Percentiles rank a stretch among this genome's conserved stretches.
Conservation (phyloP, 2,329 filamentous ascomycete species). For the Knoxdaviesia capensis region DNA sequence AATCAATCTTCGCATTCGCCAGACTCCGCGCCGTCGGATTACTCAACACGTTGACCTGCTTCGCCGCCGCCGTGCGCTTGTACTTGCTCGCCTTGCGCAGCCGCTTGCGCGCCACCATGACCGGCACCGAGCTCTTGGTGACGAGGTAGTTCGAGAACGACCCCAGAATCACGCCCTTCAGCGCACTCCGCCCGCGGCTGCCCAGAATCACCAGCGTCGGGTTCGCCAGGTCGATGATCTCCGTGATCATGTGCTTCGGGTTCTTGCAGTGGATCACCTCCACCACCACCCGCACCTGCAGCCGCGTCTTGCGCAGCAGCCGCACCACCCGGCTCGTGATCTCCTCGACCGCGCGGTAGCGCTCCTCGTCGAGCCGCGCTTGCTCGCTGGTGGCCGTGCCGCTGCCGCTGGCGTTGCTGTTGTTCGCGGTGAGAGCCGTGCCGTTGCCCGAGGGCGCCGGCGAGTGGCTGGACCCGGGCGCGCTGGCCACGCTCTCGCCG, state of each 20-base stretch:
- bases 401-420: conserved; percentile 1
- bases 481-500: conserved; percentile 2
- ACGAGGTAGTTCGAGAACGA: conserved; percentile 97
- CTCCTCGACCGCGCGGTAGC: conserved; percentile 59
- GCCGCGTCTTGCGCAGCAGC: conserved; percentile 68
- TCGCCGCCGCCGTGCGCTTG: conserved; percentile 42
- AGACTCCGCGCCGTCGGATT: conserved; percentile 47
- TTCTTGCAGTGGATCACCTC: conserved; percentile 98
- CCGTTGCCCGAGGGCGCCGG: conserved; percentile 3
- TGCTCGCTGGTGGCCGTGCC: conserved; percentile 18
- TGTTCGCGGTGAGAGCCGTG: background rate
- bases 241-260: conserved; percentile 85
- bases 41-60: conserved; percentile 64
- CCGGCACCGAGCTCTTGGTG: conserved; percentile 86
- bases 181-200: conserved; percentile 70
- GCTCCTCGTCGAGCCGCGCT: conserved; percentile 53
- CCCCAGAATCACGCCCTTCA: conserved; percentile 87
- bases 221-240: conserved; percentile 84
- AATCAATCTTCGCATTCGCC: conserved; percentile 59
- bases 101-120: conserved; percentile 92
- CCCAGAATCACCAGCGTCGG: conserved; percentile 88
- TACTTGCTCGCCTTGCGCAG: conserved; percentile 73
- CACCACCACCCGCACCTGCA: conserved; percentile 84
- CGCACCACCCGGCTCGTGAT: conserved; percentile 75
- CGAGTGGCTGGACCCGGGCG: conserved; percentile 4